Evolutionary conservation across 805 yeast genomes (phyloP), one percentile per base, ranked within the genome.

Genomic region (Yarrowia alimentaria): DNA sequence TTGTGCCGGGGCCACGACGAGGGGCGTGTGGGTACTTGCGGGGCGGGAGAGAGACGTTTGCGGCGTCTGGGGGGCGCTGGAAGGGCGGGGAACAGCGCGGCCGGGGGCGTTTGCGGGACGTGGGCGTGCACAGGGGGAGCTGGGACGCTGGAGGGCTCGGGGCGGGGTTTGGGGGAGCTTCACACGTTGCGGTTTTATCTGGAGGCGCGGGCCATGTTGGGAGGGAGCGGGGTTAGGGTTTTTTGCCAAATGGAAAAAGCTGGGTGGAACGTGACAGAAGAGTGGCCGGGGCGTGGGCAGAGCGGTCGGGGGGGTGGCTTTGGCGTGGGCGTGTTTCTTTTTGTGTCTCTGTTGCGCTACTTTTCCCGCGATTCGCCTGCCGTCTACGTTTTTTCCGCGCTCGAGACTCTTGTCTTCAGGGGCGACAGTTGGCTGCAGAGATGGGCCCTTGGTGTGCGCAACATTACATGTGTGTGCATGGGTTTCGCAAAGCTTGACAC

Each of bases 111-210:
- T 18, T 28, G 30, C 43, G 30, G 19, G 28, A 21, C 12, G 20
- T 28, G 29, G 21, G 22, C 21, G 20, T 14, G 18, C 9, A 21
- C 38, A 26, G 25, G 18, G 12, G 11, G n/a, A n/a, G n/a, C n/a
- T 11, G 30, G 29, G 42, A n/a, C 18, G n/a, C 42, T 35, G 29
- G 21, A 19, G 42, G 43, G 20, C 43, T 37, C 30, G 10, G 9
- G 43, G 16, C 43, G 43, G 8, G 43, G 30, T 37, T 37, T 24
- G 43, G 21, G 29, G 29, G 43, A 24, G 43, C 43, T 37, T 37
- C 43, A 24, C 43, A 37, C 43, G 43, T 37, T 37, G 43, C 43
- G 43, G 43, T 37, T 37, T 37, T 37, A 37, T 37, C 43, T n/a
- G 9, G 14, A 22, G 16, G 21, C 8, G 43, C 22, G 17, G 20